Percentiles rank a stretch among this genome's conserved stretches.
Conservation (phyloP, 2,329 filamentous ascomycete species). For the Trichoderma sp. region DNA sequence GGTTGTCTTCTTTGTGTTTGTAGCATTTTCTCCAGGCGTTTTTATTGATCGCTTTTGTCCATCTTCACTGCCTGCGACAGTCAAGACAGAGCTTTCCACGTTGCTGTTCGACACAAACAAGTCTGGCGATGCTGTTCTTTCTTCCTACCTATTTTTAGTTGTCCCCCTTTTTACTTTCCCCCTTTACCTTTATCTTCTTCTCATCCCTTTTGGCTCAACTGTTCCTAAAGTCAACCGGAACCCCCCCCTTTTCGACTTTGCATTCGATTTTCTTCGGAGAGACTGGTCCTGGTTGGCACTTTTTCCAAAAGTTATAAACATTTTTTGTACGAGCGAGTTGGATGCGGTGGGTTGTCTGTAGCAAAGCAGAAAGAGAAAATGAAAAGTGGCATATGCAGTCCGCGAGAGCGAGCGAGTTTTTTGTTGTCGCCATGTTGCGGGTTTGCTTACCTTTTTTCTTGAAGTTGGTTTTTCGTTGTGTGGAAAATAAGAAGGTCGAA, state of each 20-base stretch:
- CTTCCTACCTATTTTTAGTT: constrained; percentile 10
- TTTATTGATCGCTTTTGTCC: constrained; percentile 32
- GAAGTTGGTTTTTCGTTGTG: constrained; percentile 1
- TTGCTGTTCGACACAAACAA: constrained; percentile 17
- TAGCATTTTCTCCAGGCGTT: constrained; percentile 46
- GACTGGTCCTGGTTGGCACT: constrained; percentile 26
- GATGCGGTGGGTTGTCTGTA: constrained; percentile 27
- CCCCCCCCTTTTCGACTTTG: background rate
- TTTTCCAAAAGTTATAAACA: constrained; percentile 14
- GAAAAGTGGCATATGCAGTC: constrained; percentile 12
- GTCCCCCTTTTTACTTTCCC: constrained; percentile 5
- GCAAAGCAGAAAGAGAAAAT: background rate
- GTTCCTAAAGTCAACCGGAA: background rate
- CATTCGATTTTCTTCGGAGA: background rate
- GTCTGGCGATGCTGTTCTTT: constrained; percentile 28
- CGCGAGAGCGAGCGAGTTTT: constrained; percentile 7
- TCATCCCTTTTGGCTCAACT: background rate
- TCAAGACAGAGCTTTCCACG: constrained; percentile 30
- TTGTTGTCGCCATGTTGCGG: too few relatives aligned
- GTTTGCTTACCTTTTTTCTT: constrained; percentile 9
- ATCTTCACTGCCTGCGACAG: constrained; percentile 26
- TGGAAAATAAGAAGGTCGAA: constrained; percentile 9
- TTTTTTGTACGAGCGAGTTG: constrained; percentile 39
- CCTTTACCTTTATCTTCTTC: background rate
- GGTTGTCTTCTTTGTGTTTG: constrained; percentile 34